phyloP scores from a whole-genome alignment of 2,329 filamentous ascomycete species.

The Curvularia sp. region DNA sequence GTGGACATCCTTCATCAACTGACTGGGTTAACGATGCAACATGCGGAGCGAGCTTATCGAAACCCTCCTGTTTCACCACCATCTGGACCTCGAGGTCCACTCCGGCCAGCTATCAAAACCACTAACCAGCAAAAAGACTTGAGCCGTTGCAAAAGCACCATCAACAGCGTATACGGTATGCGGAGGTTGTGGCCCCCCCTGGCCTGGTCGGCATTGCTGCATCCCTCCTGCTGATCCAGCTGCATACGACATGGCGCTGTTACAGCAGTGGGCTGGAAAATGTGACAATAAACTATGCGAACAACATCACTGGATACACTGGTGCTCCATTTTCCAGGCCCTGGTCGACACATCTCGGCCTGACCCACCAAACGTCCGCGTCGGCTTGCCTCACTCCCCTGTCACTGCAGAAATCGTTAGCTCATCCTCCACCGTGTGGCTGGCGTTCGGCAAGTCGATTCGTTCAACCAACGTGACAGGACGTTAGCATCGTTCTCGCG shows the following conservation, averaged over 20 bases:
- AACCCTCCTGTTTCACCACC: constrained; percentile 28
- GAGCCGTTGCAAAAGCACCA: constrained; percentile 24
- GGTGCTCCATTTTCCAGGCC: constrained; percentile 29
- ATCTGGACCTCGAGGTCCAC: constrained; percentile 22
- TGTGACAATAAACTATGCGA: constrained; percentile 23
- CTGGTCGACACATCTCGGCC: constrained; percentile 25
- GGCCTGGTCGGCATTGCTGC: constrained; percentile 27
- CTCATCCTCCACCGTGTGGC: constrained; percentile 30
- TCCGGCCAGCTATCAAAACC: constrained; percentile 23
- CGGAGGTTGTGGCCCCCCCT: constrained; percentile 30
- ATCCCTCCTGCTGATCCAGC: constrained; percentile 20
- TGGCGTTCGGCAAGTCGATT: constrained; percentile 27
- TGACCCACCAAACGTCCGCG: constrained; percentile 41
- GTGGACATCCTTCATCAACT: background rate
- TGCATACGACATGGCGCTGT: constrained; percentile 20
- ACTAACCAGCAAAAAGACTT: constrained; percentile 18
- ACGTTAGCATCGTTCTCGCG: constrained; percentile 23
- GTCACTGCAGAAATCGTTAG: constrained; percentile 29
- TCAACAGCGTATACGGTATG: constrained; percentile 23
- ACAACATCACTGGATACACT: constrained; percentile 24
- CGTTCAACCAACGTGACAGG: constrained; percentile 32
- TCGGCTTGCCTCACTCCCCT: constrained; percentile 35
- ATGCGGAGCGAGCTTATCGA: constrained; percentile 16
- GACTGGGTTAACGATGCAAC: constrained; percentile 9
- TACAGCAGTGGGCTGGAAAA: constrained; percentile 19